These are phyloP conservation scores for Codiaeum variegatum DNA, from an alignment of 441 rosid species.

Conservation along the genomic window DNA sequence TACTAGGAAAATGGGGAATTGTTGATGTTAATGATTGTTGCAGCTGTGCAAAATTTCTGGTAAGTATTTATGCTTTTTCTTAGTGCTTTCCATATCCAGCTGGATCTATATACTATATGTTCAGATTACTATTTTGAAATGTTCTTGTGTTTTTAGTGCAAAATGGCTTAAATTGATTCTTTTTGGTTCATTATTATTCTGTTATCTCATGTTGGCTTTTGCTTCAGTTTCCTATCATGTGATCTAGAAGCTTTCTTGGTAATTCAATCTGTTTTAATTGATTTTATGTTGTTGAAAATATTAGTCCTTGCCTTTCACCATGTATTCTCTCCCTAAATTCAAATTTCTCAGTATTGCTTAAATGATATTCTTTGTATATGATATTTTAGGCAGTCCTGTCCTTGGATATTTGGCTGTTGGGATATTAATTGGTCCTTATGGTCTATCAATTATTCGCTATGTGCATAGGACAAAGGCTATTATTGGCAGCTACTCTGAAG, in stretches of 20 bases:
- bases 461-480: slow-evolving; percentile 97
- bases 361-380: slow-evolving; percentile 25
- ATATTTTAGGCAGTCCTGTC: slow-evolving; percentile 91
- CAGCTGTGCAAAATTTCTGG: slow-evolving; percentile 84
- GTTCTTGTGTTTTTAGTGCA: background rate
- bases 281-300: background rate
- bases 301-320: background rate
- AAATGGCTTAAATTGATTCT: background rate
- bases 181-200: slow-evolving; percentile 12
- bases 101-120: slow-evolving; percentile 3
- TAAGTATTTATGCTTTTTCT: slow-evolving; percentile 23
- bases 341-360: slow-evolving; percentile 15
- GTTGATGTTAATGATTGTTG: slow-evolving; percentile 94
- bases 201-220: slow-evolving; percentile 10
- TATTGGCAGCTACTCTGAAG: no score
- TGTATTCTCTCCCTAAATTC: slow-evolving; percentile 1
- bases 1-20: slow-evolving; percentile 70
- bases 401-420: slow-evolving; percentile 99
- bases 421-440: slow-evolving; percentile 95
- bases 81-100: slow-evolving; percentile 3
- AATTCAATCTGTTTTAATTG: background rate
- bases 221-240: slow-evolving; percentile 3
- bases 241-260: slow-evolving; percentile 18
- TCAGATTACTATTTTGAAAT: no score
- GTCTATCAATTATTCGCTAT: slow-evolving; percentile 91